phyloP scores from a whole-genome alignment of 2,329 filamentous ascomycete genomes.

The Penicillium crustosum region DNA sequence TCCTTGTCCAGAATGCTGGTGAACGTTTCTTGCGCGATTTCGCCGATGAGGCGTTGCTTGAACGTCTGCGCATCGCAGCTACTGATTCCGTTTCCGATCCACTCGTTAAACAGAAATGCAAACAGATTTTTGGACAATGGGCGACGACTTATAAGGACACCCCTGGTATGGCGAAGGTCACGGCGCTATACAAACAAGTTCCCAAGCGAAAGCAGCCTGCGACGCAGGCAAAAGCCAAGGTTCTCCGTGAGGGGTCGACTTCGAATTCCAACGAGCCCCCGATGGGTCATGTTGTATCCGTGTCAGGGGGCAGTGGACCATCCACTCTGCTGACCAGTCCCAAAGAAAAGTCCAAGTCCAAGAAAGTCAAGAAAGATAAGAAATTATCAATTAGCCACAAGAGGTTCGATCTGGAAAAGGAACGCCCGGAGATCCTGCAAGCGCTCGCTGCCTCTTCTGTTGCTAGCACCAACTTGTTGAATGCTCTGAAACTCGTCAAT shows the following conservation, averaged over 20 bases:
- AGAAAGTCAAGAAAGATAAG: slow-evolving; percentile 57
- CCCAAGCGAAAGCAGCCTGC: slow-evolving; percentile 68
- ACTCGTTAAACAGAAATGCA: slow-evolving; percentile 84
- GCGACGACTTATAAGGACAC: slow-evolving; percentile 75
- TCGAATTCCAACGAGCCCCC: slow-evolving; percentile 33
- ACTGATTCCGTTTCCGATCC: slow-evolving; percentile 81
- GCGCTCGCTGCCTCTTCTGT: slow-evolving; percentile 88
- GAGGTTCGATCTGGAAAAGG: slow-evolving; percentile 79
- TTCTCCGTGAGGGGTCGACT: slow-evolving; percentile 74
- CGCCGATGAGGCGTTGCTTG: slow-evolving; percentile 85
- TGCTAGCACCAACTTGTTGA: slow-evolving; percentile 85
- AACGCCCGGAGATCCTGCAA: slow-evolving; percentile 82
- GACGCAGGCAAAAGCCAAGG: slow-evolving; percentile 76
- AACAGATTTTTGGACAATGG: slow-evolving; percentile 84
- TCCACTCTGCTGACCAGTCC: slow-evolving; percentile 37
- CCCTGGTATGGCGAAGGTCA: slow-evolving; percentile 75
- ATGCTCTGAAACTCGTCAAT: slow-evolving; percentile 85
- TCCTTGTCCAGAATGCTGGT: slow-evolving; percentile 91
- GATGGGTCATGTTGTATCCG: slow-evolving; percentile 42
- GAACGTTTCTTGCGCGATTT: slow-evolving; percentile 82
- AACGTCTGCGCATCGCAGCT: slow-evolving; percentile 83
- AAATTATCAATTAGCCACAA: slow-evolving; percentile 51
- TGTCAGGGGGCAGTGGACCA: slow-evolving; percentile 41
- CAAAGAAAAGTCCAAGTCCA: slow-evolving; percentile 40
- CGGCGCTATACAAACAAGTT: slow-evolving; percentile 72